A percentile compares a stretch with the other conserved stretches of the same genome.
These are phyloP conservation scores for Syzygium syzygioides DNA, from an alignment of 441 rosid species.

Conservation along the genomic window DNA sequence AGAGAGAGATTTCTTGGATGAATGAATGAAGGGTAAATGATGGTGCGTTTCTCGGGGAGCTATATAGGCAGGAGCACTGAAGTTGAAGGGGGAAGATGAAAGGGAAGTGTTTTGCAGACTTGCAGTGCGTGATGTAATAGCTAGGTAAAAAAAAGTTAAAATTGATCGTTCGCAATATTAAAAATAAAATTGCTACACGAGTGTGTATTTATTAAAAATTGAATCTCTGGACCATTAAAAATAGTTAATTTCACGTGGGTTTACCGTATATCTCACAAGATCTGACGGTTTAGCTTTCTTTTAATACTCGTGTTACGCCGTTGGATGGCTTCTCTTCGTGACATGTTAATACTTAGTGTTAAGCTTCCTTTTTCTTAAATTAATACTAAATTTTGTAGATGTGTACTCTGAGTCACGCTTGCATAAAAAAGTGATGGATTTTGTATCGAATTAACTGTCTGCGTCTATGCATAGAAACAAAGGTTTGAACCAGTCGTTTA, in stretches of 20 bases:
- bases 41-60: constrained; percentile 9
- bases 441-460: neutral
- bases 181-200: neutral
- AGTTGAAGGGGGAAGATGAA: constrained; percentile 20
- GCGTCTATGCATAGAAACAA: neutral
- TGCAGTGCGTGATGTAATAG: neutral
- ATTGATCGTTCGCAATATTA: neutral
- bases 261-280: neutral
- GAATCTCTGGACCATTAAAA: neutral
- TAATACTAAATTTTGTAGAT: neutral
- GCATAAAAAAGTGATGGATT: neutral
- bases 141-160: neutral
- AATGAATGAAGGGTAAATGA: constrained; percentile 5
- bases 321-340: neutral
- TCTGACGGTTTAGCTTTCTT: neutral
- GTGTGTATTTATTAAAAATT: neutral
- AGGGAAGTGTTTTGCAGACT: neutral
- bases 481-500: neutral
- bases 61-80: constrained; percentile 29
- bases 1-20: neutral
- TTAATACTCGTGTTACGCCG: neutral
- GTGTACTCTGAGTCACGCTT: neutral
- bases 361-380: neutral
- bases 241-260: neutral
- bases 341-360: neutral